Evolutionary conservation across 768 basidiomycete genomes (phyloP).

Genomic region (Leucocoprinus leucothites): DNA sequence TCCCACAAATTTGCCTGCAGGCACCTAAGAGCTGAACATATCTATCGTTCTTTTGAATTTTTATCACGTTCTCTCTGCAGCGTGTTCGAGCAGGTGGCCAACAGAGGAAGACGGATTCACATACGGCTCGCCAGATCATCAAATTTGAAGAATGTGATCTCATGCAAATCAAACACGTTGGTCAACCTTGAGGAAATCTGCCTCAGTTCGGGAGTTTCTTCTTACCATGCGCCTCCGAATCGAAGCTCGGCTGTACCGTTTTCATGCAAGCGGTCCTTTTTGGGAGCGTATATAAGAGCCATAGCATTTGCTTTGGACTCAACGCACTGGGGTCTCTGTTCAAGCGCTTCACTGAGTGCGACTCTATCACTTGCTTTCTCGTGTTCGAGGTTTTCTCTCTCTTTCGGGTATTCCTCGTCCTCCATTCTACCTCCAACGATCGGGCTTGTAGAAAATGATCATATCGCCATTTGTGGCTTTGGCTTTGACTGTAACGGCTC

Average conservation of each 20-base stretch:
- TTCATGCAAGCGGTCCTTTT: neutral
- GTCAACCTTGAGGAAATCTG: neutral
- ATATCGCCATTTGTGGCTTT: neutral
- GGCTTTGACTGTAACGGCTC: neutral
- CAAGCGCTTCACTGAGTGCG: neutral
- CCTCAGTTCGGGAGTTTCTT: neutral
- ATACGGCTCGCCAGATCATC: neutral
- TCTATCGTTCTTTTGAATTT: neutral
- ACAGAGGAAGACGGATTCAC: neutral
- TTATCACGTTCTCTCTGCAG: neutral
- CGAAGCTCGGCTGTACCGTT: neutral
- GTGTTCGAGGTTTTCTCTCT: too few species aligned
- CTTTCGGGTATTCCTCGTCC: neutral
- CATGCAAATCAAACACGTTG: neutral
- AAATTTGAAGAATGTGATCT: neutral
- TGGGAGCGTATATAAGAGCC: neutral
- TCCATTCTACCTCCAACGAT: neutral
- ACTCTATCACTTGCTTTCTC: too few species aligned
- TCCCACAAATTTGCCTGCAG: neutral
- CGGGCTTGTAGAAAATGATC: slow-evolving; percentile 1
- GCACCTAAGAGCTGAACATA: neutral
- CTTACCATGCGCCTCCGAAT: slow-evolving; percentile 1
- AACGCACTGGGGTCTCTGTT: neutral
- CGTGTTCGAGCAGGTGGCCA: neutral
- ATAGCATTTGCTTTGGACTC: neutral